Conservation (phyloP, 805 yeast species). For the Wickerhamiella slavikovae region DNA sequence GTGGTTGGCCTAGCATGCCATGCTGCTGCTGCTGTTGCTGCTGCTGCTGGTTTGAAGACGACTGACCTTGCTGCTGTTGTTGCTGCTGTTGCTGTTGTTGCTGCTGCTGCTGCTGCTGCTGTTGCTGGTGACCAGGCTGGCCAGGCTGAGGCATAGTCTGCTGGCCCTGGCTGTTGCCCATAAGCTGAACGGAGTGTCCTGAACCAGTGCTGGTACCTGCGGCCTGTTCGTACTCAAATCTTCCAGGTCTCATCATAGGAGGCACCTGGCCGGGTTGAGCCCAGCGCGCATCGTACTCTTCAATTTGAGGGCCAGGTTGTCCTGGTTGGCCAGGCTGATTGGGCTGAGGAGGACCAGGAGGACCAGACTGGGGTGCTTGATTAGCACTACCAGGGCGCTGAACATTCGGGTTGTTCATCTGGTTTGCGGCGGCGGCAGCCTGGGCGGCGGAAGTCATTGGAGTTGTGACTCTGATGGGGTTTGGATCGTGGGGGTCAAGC, state of each 20-base stretch:
- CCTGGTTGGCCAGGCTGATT: too few species aligned
- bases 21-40: neutral
- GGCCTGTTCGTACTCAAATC: conserved; percentile 1
- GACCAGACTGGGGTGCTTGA: conserved; percentile 5
- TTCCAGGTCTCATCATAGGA: neutral
- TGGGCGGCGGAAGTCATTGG: too few species aligned
- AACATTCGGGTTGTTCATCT: too few species aligned
- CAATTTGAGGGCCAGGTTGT: too few species aligned
- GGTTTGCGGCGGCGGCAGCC: too few species aligned
- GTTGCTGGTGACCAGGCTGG: conserved; percentile 1
- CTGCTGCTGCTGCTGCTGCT: conserved; percentile 2
- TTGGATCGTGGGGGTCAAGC: conserved; percentile 68
- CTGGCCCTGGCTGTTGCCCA: neutral
- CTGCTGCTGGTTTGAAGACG: neutral
- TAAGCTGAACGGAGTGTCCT: too few species aligned
- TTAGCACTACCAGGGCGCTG: conserved; percentile 36
- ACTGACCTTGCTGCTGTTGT: conserved; percentile 8
- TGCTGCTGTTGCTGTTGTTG: conserved; percentile 18
- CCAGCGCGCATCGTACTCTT: neutral
- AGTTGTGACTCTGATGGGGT: conserved; percentile 84
- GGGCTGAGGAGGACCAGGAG: neutral
- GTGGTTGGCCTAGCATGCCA: neutral
- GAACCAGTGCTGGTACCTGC: too few species aligned
- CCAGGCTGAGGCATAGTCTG: neutral
- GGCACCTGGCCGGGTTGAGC: neutral